These are phyloP conservation scores for Pichia manshurica DNA, from an alignment of 805 yeast genomes.

Conservation along the genomic window DNA sequence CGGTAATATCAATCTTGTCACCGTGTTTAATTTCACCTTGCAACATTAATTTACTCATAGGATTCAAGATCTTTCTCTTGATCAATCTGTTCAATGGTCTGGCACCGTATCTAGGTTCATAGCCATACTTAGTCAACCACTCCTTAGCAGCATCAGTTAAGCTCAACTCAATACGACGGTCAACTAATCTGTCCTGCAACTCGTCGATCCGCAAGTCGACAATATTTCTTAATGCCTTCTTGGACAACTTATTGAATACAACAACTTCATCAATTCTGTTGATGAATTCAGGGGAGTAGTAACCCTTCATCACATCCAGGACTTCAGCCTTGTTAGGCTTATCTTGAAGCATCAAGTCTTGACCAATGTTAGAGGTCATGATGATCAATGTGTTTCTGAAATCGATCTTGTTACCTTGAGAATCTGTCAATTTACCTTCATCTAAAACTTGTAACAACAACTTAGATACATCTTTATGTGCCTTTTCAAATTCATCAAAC, in stretches of 20 bases:
- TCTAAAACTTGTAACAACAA: conserved; percentile 86
- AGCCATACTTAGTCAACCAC: conserved; percentile 80
- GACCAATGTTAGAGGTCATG: conserved; percentile 96
- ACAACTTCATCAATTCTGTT: conserved; percentile 92
- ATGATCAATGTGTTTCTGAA: conserved; percentile 92
- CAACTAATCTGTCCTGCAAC: conserved; percentile 69
- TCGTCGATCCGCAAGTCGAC: conserved; percentile 82
- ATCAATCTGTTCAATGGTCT: conserved; percentile 90
- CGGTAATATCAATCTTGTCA: conserved; percentile 38
- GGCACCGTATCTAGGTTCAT: conserved; percentile 91
- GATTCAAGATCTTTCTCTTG: conserved; percentile 78
- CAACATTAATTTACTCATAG: conserved; percentile 74
- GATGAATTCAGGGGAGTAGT: conserved; percentile 92
- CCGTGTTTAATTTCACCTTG: conserved; percentile 67
- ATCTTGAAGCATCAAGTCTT: conserved; percentile 74
- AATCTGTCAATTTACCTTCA: conserved; percentile 91
- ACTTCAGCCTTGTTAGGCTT: conserved; percentile 57
- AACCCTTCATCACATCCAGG: conserved; percentile 56
- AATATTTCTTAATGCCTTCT: conserved; percentile 64
- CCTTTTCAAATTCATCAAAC: conserved; percentile 96
- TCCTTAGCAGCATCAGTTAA: conserved; percentile 60
- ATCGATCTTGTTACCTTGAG: conserved; percentile 91
- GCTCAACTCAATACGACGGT: conserved; percentile 61
- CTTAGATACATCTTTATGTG: conserved; percentile 93
- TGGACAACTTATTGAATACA: conserved; percentile 86